Conservation (phyloP, 2,329 filamentous ascomycete genomes). For the Chaetomiaceae sp. region DNA sequence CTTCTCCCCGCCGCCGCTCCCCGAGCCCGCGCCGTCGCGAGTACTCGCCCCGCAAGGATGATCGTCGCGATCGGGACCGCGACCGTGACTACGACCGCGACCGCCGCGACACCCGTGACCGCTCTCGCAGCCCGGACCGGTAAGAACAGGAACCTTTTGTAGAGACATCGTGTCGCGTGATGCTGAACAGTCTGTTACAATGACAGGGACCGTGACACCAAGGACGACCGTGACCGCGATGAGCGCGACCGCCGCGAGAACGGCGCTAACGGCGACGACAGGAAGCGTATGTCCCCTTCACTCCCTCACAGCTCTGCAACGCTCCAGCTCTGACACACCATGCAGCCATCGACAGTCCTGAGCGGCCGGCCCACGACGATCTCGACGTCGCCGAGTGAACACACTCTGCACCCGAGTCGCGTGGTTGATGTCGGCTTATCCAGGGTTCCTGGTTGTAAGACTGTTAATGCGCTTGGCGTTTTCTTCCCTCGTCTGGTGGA, state of each 20-base stretch:
- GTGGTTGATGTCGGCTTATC: slow-evolving; percentile 1
- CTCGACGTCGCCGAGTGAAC: slow-evolving; percentile 82
- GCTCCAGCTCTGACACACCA: slow-evolving; percentile 17
- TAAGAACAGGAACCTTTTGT: slow-evolving; percentile 29
- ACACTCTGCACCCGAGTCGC: not conserved
- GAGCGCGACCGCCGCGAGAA: slow-evolving; percentile 70
- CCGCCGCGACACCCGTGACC: slow-evolving; percentile 65
- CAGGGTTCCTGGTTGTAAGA: slow-evolving; percentile 22
- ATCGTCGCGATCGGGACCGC: slow-evolving; percentile 72
- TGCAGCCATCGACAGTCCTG: slow-evolving; percentile 65
- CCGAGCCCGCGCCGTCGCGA: slow-evolving; percentile 76
- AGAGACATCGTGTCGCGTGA: not conserved
- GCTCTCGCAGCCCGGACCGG: slow-evolving; percentile 66
- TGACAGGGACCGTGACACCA: slow-evolving; percentile 42
- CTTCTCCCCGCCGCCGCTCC: slow-evolving; percentile 61
- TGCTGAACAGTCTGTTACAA: slow-evolving; percentile 22
- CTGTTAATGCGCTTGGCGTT: slow-evolving; percentile 16
- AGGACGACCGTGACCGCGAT: slow-evolving; percentile 57
- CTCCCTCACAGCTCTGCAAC: slow-evolving; percentile 29
- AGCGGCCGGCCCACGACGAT: slow-evolving; percentile 82
- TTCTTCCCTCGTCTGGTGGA: slow-evolving; percentile 14
- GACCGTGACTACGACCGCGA: slow-evolving; percentile 71
- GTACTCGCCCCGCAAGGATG: slow-evolving; percentile 83
- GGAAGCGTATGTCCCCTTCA: slow-evolving; percentile 62
- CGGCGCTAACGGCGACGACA: slow-evolving; percentile 76